Evolutionary conservation across 345 rosid genomes (phyloP), one percentile per base, ranked within the genome.

Genomic region (Hibiscus syriacus): DNA sequence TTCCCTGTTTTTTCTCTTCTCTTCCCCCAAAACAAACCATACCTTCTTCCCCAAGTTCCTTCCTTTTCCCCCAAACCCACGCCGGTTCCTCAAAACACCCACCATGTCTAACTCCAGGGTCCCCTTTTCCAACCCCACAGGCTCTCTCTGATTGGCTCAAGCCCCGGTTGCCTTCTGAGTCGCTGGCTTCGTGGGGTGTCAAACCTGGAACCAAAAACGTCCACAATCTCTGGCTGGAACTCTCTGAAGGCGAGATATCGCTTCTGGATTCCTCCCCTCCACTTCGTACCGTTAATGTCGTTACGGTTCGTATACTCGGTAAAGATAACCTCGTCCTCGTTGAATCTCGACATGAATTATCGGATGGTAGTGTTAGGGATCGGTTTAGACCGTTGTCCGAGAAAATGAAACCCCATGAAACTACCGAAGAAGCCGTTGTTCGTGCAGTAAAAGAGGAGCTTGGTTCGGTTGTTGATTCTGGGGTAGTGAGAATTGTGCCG

Each of bases 201-300:
- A 90, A 81, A 55, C 97, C 94, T 19, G 98, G 97, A 46, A 93
- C 98, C 73, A 93, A 93, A 79, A 93, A 93, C 79, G 84, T 93
- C 65, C 94, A 93, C 67, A 93, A 93, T 69, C 98, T 93, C 82
- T 93, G 96, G 96, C 89, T 93, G 6, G 97, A 93, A 69, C 84
- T 93, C 38, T 78, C 89, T 70, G 86, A 90, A 36, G 98, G 96
- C 19, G 97, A 90, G 70, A 84, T 86, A 39, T 77, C 77, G 10
- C 89, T 93, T 36, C 78, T 80, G 17, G 96, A 93, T 45, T 74
- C 96, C 10, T 77, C 61, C 30, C 97, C 94, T 6, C 97, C 97
- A 11, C 68, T 90, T 43, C 96, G 97, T 7, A 82, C 88, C 0
- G 87, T 93, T 55, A 86, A 79, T 70, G 97, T 90, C 49, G 94